Evolutionary conservation across 2,329 filamentous ascomycete genomes (phyloP).

Genomic region (Rhytidhysteron rufulum): DNA sequence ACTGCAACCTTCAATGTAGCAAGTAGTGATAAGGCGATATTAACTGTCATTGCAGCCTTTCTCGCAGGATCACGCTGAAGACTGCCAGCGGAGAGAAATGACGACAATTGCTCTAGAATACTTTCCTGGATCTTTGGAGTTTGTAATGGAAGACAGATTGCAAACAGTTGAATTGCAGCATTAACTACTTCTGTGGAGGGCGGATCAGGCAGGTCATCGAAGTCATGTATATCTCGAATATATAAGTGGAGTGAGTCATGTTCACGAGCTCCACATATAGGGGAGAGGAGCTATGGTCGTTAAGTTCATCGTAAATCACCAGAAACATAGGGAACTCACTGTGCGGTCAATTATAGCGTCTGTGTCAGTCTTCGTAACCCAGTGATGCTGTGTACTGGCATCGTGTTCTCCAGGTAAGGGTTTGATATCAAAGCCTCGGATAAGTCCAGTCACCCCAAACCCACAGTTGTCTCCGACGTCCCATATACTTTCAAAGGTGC

Average conservation of each 20-base stretch:
- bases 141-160: conserved; percentile 84
- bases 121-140: conserved; percentile 92
- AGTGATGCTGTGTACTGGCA: conserved; percentile 43
- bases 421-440: conserved; percentile 70
- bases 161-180: conserved; percentile 87
- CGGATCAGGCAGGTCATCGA: conserved; percentile 62
- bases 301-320: too few relatives aligned
- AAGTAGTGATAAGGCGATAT: conserved; percentile 77
- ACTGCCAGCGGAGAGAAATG: conserved; percentile 75
- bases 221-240: conserved; percentile 50
- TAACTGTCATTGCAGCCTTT: conserved; percentile 86
- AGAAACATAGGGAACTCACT: conserved; percentile 29
- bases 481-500: conserved; percentile 91
- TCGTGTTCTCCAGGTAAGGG: conserved; percentile 61
- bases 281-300: conserved; percentile 43
- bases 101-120: conserved; percentile 87
- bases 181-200: conserved; percentile 93
- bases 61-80: conserved; percentile 82
- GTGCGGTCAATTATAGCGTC: conserved; percentile 62
- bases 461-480: conserved; percentile 91
- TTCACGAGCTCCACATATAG: conserved; percentile 78
- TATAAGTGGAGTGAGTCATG: conserved; percentile 86
- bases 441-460: conserved; percentile 85
- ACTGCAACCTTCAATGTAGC: conserved; percentile 78
- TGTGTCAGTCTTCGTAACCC: conserved; percentile 53